These are phyloP conservation scores for Phyllachora maydis DNA, from an alignment of 2,329 filamentous ascomycete species.

Conservation along the genomic window DNA sequence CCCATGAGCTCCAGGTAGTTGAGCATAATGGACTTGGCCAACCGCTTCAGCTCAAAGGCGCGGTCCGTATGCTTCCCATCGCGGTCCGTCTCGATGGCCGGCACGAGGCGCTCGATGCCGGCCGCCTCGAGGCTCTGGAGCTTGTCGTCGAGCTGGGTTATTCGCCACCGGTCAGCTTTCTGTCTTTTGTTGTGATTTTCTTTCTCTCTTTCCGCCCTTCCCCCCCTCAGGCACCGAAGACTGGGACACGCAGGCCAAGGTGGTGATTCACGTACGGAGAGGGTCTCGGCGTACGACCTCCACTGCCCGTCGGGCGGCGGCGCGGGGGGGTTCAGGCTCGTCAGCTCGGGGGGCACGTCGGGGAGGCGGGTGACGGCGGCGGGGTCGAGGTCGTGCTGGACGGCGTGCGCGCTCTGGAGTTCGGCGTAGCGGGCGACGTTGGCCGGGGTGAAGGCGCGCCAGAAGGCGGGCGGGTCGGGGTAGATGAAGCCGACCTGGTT, in stretches of 20 bases:
- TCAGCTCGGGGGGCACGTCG: slow-evolving; percentile 48
- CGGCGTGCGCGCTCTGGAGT: slow-evolving; percentile 17
- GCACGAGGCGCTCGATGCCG: slow-evolving; percentile 44
- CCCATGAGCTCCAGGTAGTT: slow-evolving; percentile 78
- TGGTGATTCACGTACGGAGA: slow-evolving; percentile 25
- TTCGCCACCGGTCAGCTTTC: background rate
- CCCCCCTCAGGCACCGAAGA: too few relatives aligned
- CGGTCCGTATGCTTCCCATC: slow-evolving; percentile 38
- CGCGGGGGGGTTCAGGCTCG: slow-evolving; percentile 60
- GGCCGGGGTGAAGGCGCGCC: slow-evolving; percentile 64
- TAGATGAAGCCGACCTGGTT: slow-evolving; percentile 42
- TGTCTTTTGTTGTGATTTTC: slow-evolving; percentile 1
- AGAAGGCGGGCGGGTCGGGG: slow-evolving; percentile 77
- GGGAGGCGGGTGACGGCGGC: slow-evolving; percentile 13
- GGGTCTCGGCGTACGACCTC: slow-evolving; percentile 50
- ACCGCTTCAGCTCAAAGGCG: slow-evolving; percentile 48
- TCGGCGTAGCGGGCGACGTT: slow-evolving; percentile 39
- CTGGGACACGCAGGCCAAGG: too few relatives aligned
- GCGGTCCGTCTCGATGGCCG: slow-evolving; percentile 16
- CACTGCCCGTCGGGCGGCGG: slow-evolving; percentile 53
- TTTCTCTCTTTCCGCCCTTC: too few relatives aligned
- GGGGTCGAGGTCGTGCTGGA: slow-evolving; percentile 8
- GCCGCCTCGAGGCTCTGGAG: slow-evolving; percentile 48
- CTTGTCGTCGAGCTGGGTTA: slow-evolving; percentile 30
- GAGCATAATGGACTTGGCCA: slow-evolving; percentile 68